Base-by-base conservation (phyloP, 2,329 filamentous ascomycete genomes). In the Penicillium expansum region DNA sequence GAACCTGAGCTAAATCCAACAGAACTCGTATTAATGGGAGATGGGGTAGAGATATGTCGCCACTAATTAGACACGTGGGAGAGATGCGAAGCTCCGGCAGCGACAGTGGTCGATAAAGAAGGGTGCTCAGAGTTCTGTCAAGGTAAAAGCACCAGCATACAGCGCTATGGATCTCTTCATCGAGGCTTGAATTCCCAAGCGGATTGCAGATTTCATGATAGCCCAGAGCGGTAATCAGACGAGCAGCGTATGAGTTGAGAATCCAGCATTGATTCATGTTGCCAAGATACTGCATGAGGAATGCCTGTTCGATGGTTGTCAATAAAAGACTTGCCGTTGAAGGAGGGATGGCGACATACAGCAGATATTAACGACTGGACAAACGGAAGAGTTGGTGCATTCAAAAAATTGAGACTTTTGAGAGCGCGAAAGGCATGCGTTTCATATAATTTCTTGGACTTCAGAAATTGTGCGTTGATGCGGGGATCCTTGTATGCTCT, bases 121-220 rank as follows among this genome's bases (percentile, higher is more conserved):
- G 64, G 14, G 65, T 48, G 51, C 69, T 67, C 14, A 70, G 56
- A 1, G 64, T 68, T 27, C 62, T 43, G 50, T 71, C 68, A 5
- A 69, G 56, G 32, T 67, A 69, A 41, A 65, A 70, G 45, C 67
- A 71, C 65, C 67, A 71, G 16, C 56, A 65, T 20, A 71, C 48
- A 20, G 48, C 62, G 32, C 53, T 61, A 14, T 59, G 48, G 7
- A 65, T 62, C 16, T 67, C 64, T 30, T 68, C 57, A 11, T 67
- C 55, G 2, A 20, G 4, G 7, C 55, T 47, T 16, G 57, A 60
- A 30, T 33, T 29, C 1, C 22, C 22, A 3, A 39, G 47, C 6
- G 52, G 33, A 10, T 37, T 55, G 8, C 42, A 18, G 5, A 60
- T 53, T 18, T 59, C 57, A 48, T 67, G 62, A 27, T 66, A 71